Conservation (phyloP, 768 basidiomycete genomes). For the Mycena albidolilacea region DNA sequence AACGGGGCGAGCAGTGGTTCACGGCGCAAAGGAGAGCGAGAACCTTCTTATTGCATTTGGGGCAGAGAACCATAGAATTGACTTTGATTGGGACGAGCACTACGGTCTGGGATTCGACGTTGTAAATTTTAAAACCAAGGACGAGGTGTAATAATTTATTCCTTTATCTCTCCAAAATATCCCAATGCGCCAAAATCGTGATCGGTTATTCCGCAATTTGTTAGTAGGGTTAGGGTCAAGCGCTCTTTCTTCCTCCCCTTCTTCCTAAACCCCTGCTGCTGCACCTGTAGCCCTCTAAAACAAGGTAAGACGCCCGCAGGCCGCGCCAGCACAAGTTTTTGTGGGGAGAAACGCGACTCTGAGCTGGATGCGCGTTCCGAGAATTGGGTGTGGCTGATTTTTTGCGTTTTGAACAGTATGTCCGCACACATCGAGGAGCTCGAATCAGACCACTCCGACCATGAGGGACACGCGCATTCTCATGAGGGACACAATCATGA, state of each 20-base stretch:
- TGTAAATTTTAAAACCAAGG: constrained; percentile 57
- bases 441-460: constrained; percentile 83
- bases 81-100: constrained; percentile 77
- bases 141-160: not conserved
- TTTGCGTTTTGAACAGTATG: constrained; percentile 59
- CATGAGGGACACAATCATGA: constrained; percentile 57
- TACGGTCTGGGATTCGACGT: constrained; percentile 84
- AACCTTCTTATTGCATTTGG: constrained; percentile 77
- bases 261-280: not conserved
- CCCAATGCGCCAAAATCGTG: no score
- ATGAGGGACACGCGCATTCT: constrained; percentile 72
- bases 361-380: constrained; percentile 11
- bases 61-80: constrained; percentile 77
- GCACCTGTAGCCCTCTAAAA: not conserved
- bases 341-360: not conserved
- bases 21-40: constrained; percentile 63
- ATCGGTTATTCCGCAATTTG: not conserved
- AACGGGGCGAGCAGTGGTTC: constrained; percentile 67
- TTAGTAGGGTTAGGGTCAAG: constrained; percentile 4
- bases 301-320: constrained; percentile 6
- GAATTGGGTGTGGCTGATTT: constrained; percentile 15
- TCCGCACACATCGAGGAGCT: constrained; percentile 90
- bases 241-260: not conserved
- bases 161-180: no score
- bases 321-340: not conserved